Percentiles rank a stretch among this genome's conserved stretches.
Evolutionary conservation across 2,329 filamentous ascomycete species (phyloP).

Genomic region (Saccharata proteae): DNA sequence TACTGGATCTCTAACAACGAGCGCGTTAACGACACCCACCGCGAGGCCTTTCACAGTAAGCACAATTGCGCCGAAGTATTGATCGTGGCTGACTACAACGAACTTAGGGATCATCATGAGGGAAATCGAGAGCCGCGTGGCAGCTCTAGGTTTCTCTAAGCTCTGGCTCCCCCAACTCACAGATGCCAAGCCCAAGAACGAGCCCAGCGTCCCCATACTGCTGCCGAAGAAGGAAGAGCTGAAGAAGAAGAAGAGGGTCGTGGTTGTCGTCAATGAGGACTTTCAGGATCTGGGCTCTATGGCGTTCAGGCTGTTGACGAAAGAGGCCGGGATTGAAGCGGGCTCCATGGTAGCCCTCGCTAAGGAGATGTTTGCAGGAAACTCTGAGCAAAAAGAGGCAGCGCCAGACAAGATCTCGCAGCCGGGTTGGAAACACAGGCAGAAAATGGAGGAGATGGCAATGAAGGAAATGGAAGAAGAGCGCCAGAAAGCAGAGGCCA

Average conservation of each 20-base stretch:
- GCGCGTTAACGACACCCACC: slow-evolving; percentile 65
- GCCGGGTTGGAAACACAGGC: too few relatives aligned
- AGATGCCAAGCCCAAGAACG: slow-evolving; percentile 21
- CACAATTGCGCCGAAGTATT: slow-evolving; percentile 8
- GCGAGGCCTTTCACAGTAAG: slow-evolving; percentile 57
- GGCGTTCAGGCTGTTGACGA: slow-evolving; percentile 54
- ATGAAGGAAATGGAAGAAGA: too few relatives aligned
- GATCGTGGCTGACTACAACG: slow-evolving; percentile 9
- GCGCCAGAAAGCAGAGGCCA: too few relatives aligned
- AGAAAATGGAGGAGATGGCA: too few relatives aligned
- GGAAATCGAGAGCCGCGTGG: slow-evolving; percentile 51
- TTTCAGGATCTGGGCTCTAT: slow-evolving; percentile 63
- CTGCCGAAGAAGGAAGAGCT: slow-evolving; percentile 42
- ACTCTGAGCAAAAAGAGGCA: too few relatives aligned
- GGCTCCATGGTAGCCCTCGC: slow-evolving; percentile 61
- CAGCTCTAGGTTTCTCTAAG: slow-evolving; percentile 45
- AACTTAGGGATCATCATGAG: slow-evolving; percentile 50
- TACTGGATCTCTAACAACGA: slow-evolving; percentile 61
- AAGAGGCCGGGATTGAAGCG: slow-evolving; percentile 51
- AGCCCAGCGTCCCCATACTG: slow-evolving; percentile 60
- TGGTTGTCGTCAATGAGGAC: slow-evolving; percentile 64
- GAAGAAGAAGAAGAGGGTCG: slow-evolving; percentile 45
- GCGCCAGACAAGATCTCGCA: too few relatives aligned
- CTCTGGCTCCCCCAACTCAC: slow-evolving; percentile 49
- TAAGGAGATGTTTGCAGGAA: slow-evolving; percentile 31